Base-by-base conservation (phyloP, 345 rosid genomes). In the Moringa oleifera region DNA sequence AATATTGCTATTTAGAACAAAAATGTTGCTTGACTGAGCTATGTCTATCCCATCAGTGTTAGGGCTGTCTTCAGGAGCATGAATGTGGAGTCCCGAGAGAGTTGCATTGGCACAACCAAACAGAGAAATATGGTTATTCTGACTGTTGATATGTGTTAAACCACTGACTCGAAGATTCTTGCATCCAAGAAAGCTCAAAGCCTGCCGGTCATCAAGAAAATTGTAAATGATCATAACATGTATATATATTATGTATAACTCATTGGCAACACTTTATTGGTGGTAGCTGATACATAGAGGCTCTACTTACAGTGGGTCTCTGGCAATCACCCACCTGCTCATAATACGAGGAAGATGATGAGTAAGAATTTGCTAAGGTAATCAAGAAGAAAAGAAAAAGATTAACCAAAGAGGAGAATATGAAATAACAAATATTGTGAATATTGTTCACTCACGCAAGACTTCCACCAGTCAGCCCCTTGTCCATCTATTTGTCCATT, bases 21-120 rank as follows among this genome's bases (percentile, higher is more conserved):
- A 0, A 24, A 76, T 23, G 19, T 67, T 19, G 23, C 51, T 55
- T 0, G 83, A 72, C 13, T 9, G 0, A 6, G 59, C 18, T 0
- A 75, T 55, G 55, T 56, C 68, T 21, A 79, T 41, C 18, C 83
- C 83, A 63, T 79, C 83, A 22, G 80, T 79, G 68, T 79, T 67
- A 7, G 83, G 77, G 37, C 77, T 79, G n/a, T 65, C 18, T 15
- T 45, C 47, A 19, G 83, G 83, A 8, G 80, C 77, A 16, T 28
- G 18, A 18, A 79, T 67, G 2, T 23, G 9, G 20, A 75, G 58
- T 23, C 61, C 20, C 23, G 65, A 61, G 41, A 75, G 18, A 5
- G 52, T 53, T 6, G 57, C 73, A 10, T 52, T 21, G 0, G 36
- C 20, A 47, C 64, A 69, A 2, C 4, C 16, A 0, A 49, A 2